Conservation (phyloP, 106 monocot genomes). For the Alisma plantagoaquatica region DNA sequence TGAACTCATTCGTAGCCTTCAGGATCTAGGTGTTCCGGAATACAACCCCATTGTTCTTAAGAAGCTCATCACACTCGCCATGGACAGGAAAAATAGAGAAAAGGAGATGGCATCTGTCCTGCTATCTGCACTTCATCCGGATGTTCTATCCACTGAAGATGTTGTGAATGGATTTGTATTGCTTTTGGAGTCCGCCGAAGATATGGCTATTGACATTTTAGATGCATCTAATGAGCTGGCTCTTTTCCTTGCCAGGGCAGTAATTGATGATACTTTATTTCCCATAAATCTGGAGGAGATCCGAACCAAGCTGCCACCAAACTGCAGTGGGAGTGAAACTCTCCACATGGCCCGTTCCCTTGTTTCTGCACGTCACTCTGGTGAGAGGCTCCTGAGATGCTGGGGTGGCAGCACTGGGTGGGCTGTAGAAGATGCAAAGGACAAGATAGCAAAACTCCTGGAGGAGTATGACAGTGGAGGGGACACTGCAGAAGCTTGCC, state of each 20-base stretch:
- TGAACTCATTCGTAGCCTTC: constrained; percentile 60
- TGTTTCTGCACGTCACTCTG: constrained; percentile 61
- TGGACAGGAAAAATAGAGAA: constrained; percentile 80
- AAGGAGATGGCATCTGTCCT: constrained; percentile 92
- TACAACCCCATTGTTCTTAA: constrained; percentile 77
- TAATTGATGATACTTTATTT: constrained; percentile 65
- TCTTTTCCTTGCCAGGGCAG: constrained; percentile 73
- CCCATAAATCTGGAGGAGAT: constrained; percentile 72
- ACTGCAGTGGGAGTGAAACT: constrained; percentile 50
- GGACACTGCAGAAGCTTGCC: constrained; percentile 61
- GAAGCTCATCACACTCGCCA: constrained; percentile 68
- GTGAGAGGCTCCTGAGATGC: constrained; percentile 73
- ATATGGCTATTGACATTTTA: constrained; percentile 66
- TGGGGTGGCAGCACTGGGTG: constrained; percentile 91
- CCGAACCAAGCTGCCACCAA: constrained; percentile 25
- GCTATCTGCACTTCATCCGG: constrained; percentile 49
- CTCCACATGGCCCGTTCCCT: constrained; percentile 53
- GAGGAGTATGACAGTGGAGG: constrained; percentile 79
- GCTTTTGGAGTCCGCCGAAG: constrained; percentile 70
- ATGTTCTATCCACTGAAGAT: constrained; percentile 51
- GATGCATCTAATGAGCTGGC: constrained; percentile 83
- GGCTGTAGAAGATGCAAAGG: constrained; percentile 90
- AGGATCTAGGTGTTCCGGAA: constrained; percentile 55
- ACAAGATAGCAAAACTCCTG: constrained; percentile 66
- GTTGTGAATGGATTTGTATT: constrained; percentile 67